Evolutionary conservation across 768 basidiomycete species (phyloP).

Genomic region (Saitozyma podzolica): DNA sequence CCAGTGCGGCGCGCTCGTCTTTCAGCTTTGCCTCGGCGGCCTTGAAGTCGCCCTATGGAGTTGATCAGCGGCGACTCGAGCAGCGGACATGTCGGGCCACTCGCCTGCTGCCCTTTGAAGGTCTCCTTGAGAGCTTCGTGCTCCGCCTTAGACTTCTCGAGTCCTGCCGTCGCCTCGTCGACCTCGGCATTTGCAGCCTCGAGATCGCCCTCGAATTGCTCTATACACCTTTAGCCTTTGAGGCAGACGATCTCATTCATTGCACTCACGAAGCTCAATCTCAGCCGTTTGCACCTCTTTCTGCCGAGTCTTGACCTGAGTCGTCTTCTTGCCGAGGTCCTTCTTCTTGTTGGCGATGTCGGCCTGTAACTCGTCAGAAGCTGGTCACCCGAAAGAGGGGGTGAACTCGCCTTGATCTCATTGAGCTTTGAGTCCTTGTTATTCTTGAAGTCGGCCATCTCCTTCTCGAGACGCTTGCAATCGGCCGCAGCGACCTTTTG

Average conservation of each 20-base stretch:
- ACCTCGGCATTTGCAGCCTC: constrained; percentile 57
- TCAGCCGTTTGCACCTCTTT: constrained; percentile 84
- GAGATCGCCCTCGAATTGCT: constrained; percentile 79
- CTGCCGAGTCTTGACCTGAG: constrained; percentile 78
- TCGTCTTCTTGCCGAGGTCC: constrained; percentile 75
- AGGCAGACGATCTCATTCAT: neutral
- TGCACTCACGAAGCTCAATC: constrained; percentile 76
- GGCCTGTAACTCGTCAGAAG: constrained; percentile 56
- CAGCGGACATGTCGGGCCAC: neutral
- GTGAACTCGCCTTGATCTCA: constrained; percentile 73
- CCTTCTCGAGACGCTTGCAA: constrained; percentile 82
- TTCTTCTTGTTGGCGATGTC: constrained; percentile 79
- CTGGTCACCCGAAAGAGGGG: neutral
- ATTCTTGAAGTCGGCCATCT: constrained; percentile 98
- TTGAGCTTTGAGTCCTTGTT: constrained; percentile 97
- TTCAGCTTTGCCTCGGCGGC: constrained; percentile 70
- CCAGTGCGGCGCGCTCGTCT: constrained; percentile 83
- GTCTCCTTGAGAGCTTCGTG: constrained; percentile 60
- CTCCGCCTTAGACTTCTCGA: constrained; percentile 64
- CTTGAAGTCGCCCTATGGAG: constrained; percentile 56
- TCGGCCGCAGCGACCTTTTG: constrained; percentile 75
- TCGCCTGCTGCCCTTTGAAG: constrained; percentile 36
- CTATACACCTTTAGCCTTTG: constrained; percentile 52
- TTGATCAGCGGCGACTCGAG: constrained; percentile 10
- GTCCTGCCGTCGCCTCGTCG: constrained; percentile 56